phyloP scores from a whole-genome alignment of 305 asterid genomes.

The Fraxinus sp. region DNA sequence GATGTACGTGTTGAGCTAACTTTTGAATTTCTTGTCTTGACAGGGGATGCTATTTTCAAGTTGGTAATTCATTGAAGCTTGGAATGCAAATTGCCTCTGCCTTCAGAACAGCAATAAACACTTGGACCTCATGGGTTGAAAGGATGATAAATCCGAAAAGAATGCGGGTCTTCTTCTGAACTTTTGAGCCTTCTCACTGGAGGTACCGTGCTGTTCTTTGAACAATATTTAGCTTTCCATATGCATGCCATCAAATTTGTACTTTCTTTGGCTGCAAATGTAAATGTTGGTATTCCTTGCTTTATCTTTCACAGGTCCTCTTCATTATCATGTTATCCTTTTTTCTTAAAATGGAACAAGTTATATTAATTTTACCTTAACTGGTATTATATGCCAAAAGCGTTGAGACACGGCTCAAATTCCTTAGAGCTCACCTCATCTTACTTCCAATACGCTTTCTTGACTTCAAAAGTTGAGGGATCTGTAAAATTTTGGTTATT shows the following conservation, averaged over 20 bases:
- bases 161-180: slow-evolving; percentile 62
- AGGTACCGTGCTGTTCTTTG: slow-evolving; percentile 41
- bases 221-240: neutral
- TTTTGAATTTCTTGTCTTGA: slow-evolving; percentile 32
- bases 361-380: neutral
- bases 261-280: neutral
- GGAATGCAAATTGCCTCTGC: slow-evolving; percentile 63
- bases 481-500: neutral
- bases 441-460: too few species aligned
- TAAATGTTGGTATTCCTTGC: neutral
- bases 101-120: slow-evolving; percentile 50
- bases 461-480: neutral
- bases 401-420: slow-evolving; percentile 1
- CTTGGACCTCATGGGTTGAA: slow-evolving; percentile 82
- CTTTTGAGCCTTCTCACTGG: slow-evolving; percentile 85
- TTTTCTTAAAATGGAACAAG: neutral
- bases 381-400: neutral
- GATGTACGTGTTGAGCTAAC: slow-evolving; percentile 21
- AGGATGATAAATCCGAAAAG: slow-evolving; percentile 45
- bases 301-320: neutral
- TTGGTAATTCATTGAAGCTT: slow-evolving; percentile 48
- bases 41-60: slow-evolving; percentile 86
- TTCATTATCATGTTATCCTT: neutral
- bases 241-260: neutral
- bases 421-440: neutral